These are phyloP conservation scores for Heterobasidion occidentale DNA, from an alignment of 1,284 basidiomycete species.

Conservation along the genomic window DNA sequence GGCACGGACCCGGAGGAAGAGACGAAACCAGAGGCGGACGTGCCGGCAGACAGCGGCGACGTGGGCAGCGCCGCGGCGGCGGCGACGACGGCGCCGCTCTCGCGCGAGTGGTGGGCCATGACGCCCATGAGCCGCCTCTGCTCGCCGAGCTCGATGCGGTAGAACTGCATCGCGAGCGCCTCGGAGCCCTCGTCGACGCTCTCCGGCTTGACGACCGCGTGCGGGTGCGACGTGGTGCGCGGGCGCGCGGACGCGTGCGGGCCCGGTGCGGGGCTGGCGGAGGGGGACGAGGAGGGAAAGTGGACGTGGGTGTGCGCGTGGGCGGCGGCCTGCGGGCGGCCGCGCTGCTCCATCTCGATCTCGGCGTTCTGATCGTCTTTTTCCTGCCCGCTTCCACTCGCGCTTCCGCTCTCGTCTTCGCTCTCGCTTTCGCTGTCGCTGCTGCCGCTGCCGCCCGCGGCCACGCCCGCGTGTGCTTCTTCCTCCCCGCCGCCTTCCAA, in stretches of 20 bases:
- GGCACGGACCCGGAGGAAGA: not conserved
- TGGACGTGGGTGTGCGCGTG: not conserved
- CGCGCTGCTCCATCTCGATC: not conserved
- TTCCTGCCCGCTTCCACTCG: constrained; percentile 9
- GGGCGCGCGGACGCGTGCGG: not conserved
- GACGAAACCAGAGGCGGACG: not conserved
- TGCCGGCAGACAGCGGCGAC: not conserved
- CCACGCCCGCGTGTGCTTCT: constrained; percentile 10
- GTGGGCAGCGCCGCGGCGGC: not conserved
- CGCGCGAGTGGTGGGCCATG: constrained; percentile 83
- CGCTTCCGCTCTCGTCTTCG: constrained; percentile 7
- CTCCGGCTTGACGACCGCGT: constrained; percentile 33
- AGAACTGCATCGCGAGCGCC: constrained; percentile 85
- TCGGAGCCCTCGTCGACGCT: constrained; percentile 49
- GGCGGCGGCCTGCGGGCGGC: not conserved
- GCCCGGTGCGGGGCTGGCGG: not conserved
- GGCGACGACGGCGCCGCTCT: constrained; percentile 24
- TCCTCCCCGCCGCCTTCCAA: constrained; percentile 10
- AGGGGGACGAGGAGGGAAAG: not conserved
- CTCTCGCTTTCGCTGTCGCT: constrained; percentile 11
- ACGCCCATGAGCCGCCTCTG: constrained; percentile 84
- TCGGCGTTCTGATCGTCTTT: constrained; percentile 3
- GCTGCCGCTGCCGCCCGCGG: constrained; percentile 10
- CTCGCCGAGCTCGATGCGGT: constrained; percentile 85
- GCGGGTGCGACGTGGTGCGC: not conserved